A percentile compares a stretch with the other conserved stretches of the same genome.
phyloP scores from a whole-genome alignment of 768 basidiomycete genomes.

The Collybia mongolica region DNA sequence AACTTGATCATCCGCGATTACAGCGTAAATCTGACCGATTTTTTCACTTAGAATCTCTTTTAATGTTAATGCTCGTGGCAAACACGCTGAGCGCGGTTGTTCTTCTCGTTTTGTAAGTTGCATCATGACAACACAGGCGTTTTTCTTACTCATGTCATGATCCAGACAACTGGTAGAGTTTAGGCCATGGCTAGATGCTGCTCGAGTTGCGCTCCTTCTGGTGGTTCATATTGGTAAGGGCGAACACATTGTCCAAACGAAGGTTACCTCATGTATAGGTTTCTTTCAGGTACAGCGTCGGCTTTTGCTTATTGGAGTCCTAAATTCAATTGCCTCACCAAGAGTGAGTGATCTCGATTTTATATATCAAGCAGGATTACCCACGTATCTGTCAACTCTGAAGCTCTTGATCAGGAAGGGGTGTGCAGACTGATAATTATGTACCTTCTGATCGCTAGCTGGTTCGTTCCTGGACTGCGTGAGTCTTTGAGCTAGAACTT shows the following conservation, averaged over 20 bases:
- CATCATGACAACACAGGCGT: slow-evolving; percentile 1
- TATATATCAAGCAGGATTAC: not conserved
- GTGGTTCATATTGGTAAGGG: slow-evolving; percentile 45
- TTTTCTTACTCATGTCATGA: slow-evolving; percentile 4
- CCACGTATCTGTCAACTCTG: not conserved
- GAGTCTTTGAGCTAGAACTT: slow-evolving; percentile 18
- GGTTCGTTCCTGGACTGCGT: slow-evolving; percentile 55
- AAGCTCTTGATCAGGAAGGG: slow-evolving; percentile 38
- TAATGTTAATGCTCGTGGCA: slow-evolving; percentile 41
- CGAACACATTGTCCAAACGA: not conserved
- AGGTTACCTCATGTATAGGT: not conserved
- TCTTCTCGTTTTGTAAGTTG: slow-evolving; percentile 41
- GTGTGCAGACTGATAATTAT: slow-evolving; percentile 48
- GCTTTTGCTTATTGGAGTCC: slow-evolving; percentile 42
- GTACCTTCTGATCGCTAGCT: slow-evolving; percentile 49
- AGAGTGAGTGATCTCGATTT: slow-evolving; percentile 29
- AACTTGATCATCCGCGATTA: not conserved
- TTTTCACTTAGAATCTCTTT: slow-evolving; percentile 36
- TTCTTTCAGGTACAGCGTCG: slow-evolving; percentile 36
- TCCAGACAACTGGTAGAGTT: slow-evolving; percentile 45
- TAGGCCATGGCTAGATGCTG: slow-evolving; percentile 52
- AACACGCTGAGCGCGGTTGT: slow-evolving; percentile 38
- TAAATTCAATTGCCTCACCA: slow-evolving; percentile 39
- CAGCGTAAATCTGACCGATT: not conserved
- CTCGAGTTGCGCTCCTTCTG: slow-evolving; percentile 46